Evolutionary conservation across 2,329 filamentous ascomycete species (phyloP), one percentile per base, ranked within the genome.

Genomic region (Colletotrichum costaricense): DNA sequence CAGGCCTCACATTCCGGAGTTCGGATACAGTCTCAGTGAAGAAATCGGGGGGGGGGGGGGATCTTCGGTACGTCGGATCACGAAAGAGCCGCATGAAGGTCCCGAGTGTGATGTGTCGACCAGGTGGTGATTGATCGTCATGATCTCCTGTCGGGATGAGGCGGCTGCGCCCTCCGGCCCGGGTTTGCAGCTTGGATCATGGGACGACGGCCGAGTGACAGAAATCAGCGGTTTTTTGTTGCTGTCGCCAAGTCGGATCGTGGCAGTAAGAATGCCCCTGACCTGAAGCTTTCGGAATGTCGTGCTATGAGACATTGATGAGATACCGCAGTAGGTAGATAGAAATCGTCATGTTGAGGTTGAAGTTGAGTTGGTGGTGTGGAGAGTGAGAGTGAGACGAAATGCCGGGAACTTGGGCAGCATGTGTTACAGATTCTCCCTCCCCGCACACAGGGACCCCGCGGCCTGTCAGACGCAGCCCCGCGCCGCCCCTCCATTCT

Each of bases 371-470:
- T 49, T 49, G 42, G 42, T 22, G 42, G 42, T 49, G 42, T 49
- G 42, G 42, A n/a, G 42, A 22, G 42, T 22, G 42, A 49, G 42
- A 49, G 16, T 49, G 42, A 49, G 42, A 49, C 42, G 42, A 49
- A 19, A 4, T 49, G 19, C 42, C 19, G 42, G 42, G 42, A 49
- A 49, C 19, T 49, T 8, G 42, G 42, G 30, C 30, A 33, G 8
- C 42, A n/a, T n/a, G 8, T 22, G 42, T 49, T 46, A 30, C 16
- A 57, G 55, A n/a, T 28, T 8, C 26, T 8, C 26, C 2, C 55
- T 30, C 55, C 26, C 26, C 55, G 55, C 55, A 14, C 28, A 63
- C 59, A 63, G n/a, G 59, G 59, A 49, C 59, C 59, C 59, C 59
- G 59, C 19, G 59, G 59, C 59, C 42, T 63, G 59, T 63, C 59